Evolutionary conservation across 495 filamentous ascomycete genomes (phyloP), one percentile per base, ranked within the genome.

Genomic region (Aspergillus bridgeri): DNA sequence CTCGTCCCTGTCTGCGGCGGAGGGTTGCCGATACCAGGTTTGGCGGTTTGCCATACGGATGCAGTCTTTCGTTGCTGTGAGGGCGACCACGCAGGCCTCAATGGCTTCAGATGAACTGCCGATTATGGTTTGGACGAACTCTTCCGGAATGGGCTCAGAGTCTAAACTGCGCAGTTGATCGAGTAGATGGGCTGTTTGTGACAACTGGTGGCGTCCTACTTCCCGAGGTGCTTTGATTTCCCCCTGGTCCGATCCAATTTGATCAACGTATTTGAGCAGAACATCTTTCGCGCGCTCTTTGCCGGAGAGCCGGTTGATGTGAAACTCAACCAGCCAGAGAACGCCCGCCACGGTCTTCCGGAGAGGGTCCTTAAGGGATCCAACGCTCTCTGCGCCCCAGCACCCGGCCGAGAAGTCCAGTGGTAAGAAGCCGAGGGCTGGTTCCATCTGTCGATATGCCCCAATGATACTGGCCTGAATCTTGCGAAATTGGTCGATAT

Each of bases 341-440:
- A 57, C 59, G 5, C 60, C 56, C 0, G 44, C 44, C 9, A 69
- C 48, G 8, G 56, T 24, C 9, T 65, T 27, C 19, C 65, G 65
- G 17, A 66, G 17, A 3, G 65, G 64, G 3, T 59, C 64, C 33
- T 60, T 55, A 54, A 69, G 57, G 3, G 51, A 48, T n/a, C 38
- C 43, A 13, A 67, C 62, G 23, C 64, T 57, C 18, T 59, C 43
- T 6, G 65, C 56, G 0, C 59, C 63, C 67, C 67, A 69, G 42
- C 56, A 59, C 0, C 67, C 62, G 7, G 65, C 43, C 17, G 62
- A 63, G 53, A 69, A 63, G 48, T 69, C 67, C n/a, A 69, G 51
- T 5, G 65, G 65, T 2, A 69, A 42, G 43, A 69, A 69, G 3
- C 56, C 62, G 21, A 69, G 43, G 7, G 57, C 60, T 0, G 67